These are phyloP conservation scores for Aspergillus carbonarius DNA, from an alignment of 2,329 filamentous ascomycete species.

Conservation along the genomic window DNA sequence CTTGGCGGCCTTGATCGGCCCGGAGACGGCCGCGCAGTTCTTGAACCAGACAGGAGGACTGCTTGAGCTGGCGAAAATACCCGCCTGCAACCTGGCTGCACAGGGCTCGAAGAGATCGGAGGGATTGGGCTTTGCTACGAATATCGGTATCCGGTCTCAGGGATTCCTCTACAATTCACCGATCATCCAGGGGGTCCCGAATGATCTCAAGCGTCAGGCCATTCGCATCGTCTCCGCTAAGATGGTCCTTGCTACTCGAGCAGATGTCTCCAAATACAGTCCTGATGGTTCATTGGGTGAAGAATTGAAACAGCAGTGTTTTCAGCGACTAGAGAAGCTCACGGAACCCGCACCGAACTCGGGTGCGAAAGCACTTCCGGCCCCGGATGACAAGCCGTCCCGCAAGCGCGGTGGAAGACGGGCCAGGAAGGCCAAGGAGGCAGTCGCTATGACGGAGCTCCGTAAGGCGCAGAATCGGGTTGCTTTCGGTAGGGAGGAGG, in stretches of 20 bases:
- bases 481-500: constrained; percentile 93
- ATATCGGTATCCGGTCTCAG: constrained; percentile 85
- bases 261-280: constrained; percentile 80
- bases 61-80: constrained; percentile 84
- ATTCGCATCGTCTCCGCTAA: constrained; percentile 95
- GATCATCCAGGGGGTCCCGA: constrained; percentile 80
- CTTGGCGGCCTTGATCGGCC: constrained; percentile 83
- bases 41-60: constrained; percentile 91
- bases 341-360: constrained; percentile 90
- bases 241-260: constrained; percentile 85
- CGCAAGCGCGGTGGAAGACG: constrained; percentile 88
- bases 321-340: constrained; percentile 86
- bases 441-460: constrained; percentile 93
- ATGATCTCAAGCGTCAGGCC: constrained; percentile 85
- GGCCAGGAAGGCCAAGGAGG: constrained; percentile 93
- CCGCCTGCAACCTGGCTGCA: constrained; percentile 86
- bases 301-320: constrained; percentile 75
- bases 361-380: constrained; percentile 79
- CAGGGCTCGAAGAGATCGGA: constrained; percentile 87
- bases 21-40: constrained; percentile 91
- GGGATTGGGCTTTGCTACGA: constrained; percentile 82
- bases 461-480: constrained; percentile 95
- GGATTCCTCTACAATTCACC: constrained; percentile 92
- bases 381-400: constrained; percentile 91
- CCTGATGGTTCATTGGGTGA: constrained; percentile 81